These are phyloP conservation scores for Aspergillus fijiensis DNA, from an alignment of 2,329 filamentous ascomycete genomes.

Conservation along the genomic window DNA sequence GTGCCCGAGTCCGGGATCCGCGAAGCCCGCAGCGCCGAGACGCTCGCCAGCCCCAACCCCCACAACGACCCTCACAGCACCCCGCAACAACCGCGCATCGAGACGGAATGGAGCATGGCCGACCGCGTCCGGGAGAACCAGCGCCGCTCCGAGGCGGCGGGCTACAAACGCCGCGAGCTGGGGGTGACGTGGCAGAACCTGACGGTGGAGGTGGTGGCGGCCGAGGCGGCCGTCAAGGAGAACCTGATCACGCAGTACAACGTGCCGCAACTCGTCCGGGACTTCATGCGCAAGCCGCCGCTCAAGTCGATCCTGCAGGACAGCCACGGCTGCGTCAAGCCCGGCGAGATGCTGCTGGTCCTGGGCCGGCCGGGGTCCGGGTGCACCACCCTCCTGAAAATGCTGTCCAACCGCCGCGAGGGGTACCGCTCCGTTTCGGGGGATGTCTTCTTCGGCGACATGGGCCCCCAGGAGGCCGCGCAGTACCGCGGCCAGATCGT, in stretches of 20 bases:
- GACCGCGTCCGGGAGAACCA: slow-evolving; percentile 46
- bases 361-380: slow-evolving; percentile 67
- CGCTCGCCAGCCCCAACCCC: not conserved
- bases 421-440: slow-evolving; percentile 60
- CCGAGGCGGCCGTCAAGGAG: slow-evolving; percentile 63
- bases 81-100: slow-evolving; percentile 23
- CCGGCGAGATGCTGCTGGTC: slow-evolving; percentile 71
- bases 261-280: slow-evolving; percentile 51
- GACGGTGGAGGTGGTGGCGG: slow-evolving; percentile 60
- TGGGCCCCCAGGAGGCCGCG: slow-evolving; percentile 42
- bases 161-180: slow-evolving; percentile 50
- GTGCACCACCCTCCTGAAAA: slow-evolving; percentile 68
- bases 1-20: not conserved
- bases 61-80: not conserved
- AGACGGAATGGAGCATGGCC: slow-evolving; percentile 49
- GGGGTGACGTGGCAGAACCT: slow-evolving; percentile 65
- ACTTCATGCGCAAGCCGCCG: slow-evolving; percentile 55
- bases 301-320: slow-evolving; percentile 63
- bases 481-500: slow-evolving; percentile 58
- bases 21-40: no score
- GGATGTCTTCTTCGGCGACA: slow-evolving; percentile 56
- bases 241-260: slow-evolving; percentile 60
- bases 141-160: slow-evolving; percentile 45
- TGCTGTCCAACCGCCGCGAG: slow-evolving; percentile 62
- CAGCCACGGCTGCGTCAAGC: slow-evolving; percentile 66